Conservation (phyloP, 257 asterid species). For the Solanum megistacrolobum region DNA sequence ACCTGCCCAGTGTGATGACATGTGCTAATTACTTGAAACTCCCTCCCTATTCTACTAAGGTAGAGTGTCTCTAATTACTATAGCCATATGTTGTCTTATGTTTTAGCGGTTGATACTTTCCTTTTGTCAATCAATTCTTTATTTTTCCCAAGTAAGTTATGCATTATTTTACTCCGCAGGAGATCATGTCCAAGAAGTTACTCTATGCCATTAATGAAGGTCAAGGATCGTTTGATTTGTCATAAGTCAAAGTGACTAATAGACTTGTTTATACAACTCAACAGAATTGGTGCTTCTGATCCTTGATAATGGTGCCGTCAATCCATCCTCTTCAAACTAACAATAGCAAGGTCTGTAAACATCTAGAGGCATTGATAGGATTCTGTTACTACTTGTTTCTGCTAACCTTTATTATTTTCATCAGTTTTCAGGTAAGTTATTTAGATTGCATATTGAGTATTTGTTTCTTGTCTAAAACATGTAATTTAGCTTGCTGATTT, state of each 20-base stretch:
- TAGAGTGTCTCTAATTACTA: slow-evolving; percentile 1
- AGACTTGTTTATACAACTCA: background rate
- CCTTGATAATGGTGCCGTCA: background rate
- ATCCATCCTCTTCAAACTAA: background rate
- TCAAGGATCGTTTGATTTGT: slow-evolving; percentile 92
- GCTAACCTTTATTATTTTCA: background rate
- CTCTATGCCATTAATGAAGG: slow-evolving; percentile 89
- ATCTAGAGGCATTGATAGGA: background rate
- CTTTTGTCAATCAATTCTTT: background rate
- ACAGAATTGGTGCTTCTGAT: background rate
- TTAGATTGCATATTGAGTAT: background rate
- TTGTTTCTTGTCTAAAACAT: background rate
- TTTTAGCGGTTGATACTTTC: background rate
- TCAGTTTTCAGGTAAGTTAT: background rate
- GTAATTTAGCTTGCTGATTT: background rate
- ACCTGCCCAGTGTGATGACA: slow-evolving; percentile 98
- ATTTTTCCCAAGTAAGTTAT: background rate
- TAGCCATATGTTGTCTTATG: background rate
- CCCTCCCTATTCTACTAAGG: slow-evolving; percentile 98
- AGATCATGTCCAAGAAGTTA: slow-evolving; percentile 79
- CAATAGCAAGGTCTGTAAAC: background rate
- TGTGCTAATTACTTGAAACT: slow-evolving; percentile 99
- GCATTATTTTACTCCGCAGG: slow-evolving; percentile 28
- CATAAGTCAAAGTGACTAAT: slow-evolving; percentile 23
- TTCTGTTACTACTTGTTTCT: background rate